Base-by-base conservation (phyloP, 805 yeast genomes). In the Barnettozyma pratensis region DNA sequence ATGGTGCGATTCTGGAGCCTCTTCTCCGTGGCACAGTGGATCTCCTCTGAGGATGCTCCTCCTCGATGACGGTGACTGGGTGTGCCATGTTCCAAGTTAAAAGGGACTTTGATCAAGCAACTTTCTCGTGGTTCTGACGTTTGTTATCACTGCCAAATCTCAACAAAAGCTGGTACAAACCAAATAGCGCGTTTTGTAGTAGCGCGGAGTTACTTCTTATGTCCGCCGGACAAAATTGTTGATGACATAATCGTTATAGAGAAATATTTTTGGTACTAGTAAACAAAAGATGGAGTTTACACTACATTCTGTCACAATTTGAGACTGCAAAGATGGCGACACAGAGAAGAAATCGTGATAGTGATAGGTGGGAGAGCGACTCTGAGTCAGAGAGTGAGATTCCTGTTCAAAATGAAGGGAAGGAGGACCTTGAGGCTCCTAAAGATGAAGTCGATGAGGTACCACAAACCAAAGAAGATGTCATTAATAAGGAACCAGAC, bases 361-460 rank as follows among this genome's bases (percentile, higher is more conserved):
- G 28, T 1, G 57, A 44, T 28, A 45, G 63, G 3, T 59, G 63
- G 63, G 57, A 41, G 19, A 54, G 58, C 25, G 61, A 56, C 37
- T 51, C 57, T 5, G 54, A 51, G 34, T 31, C 34, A 19, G 45
- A 43, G 14, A 48, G 45, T 31, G 49, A 41, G 26, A 14, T 25
- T 12, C 26, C 14, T 26, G 38, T 27, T 27, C 45, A 30, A 10
- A 39, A 47, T 7, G 47, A 39, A 9, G 48, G 19, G 19, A 19
- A 19, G 19, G 19, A 19, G 19, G 19, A 19, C 19, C 19, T 19
- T 19, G 19, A 19, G 19, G 19, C 19, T 19, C 19, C 19, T 19
- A 19, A 19, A 19, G 19, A 19, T 19, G 3, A 19, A 19, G 19
- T 19, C 6, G 32, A 30, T 25, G 25, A 27, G 14, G 45, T 25